Conservation (phyloP, 2,329 filamentous ascomycete species). For the Mariannaea elegans region DNA sequence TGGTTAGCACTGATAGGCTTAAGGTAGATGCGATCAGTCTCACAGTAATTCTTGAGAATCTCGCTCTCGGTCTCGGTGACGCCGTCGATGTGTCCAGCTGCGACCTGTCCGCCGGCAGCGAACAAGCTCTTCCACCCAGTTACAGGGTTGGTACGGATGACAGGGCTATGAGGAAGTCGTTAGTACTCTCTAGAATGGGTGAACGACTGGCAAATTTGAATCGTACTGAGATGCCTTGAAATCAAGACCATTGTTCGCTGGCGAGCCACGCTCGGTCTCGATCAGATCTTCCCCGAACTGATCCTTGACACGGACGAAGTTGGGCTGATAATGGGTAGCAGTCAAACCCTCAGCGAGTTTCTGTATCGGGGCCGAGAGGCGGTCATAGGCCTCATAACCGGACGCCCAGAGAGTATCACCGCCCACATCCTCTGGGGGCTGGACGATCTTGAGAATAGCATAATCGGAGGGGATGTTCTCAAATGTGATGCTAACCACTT, state of each 20-base stretch:
- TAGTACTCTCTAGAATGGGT: not conserved
- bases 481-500: conserved; percentile 11
- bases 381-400: conserved; percentile 21
- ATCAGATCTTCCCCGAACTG: conserved; percentile 15
- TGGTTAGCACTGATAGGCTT: not conserved
- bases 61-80: conserved; percentile 13
- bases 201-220: not conserved
- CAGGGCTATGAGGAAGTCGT: conserved; percentile 1
- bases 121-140: conserved; percentile 29
- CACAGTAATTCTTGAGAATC: conserved; percentile 21
- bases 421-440: conserved; percentile 21
- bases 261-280: conserved; percentile 16
- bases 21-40: not conserved
- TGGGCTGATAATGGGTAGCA: conserved; percentile 13
- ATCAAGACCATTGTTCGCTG: conserved; percentile 22
- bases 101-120: conserved; percentile 11
- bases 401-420: conserved; percentile 25
- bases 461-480: conserved; percentile 23
- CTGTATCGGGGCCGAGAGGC: conserved; percentile 18
- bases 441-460: conserved; percentile 20
- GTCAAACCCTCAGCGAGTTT: conserved; percentile 20
- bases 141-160: conserved; percentile 25
- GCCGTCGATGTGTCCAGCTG: conserved; percentile 12
- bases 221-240: conserved; percentile 21
- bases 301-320: conserved; percentile 13